Base-by-base conservation (phyloP, 2,329 filamentous ascomycete genomes). In the Botrytis hyacinthi region DNA sequence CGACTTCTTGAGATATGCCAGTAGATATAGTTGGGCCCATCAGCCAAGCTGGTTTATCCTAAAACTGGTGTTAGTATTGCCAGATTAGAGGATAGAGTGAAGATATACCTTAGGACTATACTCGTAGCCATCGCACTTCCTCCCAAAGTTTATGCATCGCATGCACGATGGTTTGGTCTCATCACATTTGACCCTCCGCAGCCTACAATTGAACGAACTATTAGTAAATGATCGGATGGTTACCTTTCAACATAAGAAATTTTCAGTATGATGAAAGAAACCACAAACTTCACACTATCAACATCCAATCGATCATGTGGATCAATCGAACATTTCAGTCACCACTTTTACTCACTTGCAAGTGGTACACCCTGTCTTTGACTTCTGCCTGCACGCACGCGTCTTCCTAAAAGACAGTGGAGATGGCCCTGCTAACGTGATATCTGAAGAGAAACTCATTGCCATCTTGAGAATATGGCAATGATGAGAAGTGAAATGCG, bases 361-460 rank as follows among this genome's bases (percentile, higher is more conserved):
- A 40, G 72, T 73, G 48, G 68, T 71, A 73, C 72, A 73, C 22
- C 72, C 72, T 54, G 72, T 73, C 48, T 73, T 73, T 40, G 68
- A 65, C 29, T 73, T 73, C 51, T 79, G 79, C 59, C 77, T 80
- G 67, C 79, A 79, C 4, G 78, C 78, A 65, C 79, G 76, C 32
- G 79, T 71, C 67, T 73, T 73, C 37, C 42, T 70, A 44, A 54
- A 70, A 35, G 66, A 35, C 35, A 46, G 40, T 29, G 71, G 18
- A 48, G 71, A 32, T 69, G 51, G 22, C 29, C 62, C 71, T 60
- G 42, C 40, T 32, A 72, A 48, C 35, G 71, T 61, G 22, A 51
- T 26, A 4, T 68, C 37, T 6, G 71, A 72, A 68, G 71, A 48
- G 37, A 72, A 72, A 60, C 20, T 42, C 44, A 54, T 59, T 44